A percentile compares a stretch with the other conserved stretches of the same genome.
Evolutionary conservation across 75 land plant species (phyloP).

Genomic region (Selaginella tamariscina): DNA sequence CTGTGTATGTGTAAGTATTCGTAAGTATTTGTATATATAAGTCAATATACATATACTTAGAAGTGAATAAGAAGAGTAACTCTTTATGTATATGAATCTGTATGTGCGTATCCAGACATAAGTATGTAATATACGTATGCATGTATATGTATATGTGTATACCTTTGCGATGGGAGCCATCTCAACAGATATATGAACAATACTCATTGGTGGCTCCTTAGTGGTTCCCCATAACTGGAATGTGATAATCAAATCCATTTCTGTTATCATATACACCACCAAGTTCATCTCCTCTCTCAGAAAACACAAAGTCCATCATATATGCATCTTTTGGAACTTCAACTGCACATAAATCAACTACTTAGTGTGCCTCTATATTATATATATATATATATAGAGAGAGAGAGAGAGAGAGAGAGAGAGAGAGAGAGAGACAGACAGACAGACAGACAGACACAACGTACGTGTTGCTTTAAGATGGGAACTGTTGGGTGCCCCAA

Average conservation of each 20-base stretch:
- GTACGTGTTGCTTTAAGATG: slow-evolving; percentile 51
- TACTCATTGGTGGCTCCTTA: slow-evolving; percentile 76
- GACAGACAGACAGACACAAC: background rate
- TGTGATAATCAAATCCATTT: slow-evolving; percentile 75
- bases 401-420: background rate
- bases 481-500: slow-evolving; percentile 32
- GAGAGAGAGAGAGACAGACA: background rate
- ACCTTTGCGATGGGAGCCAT: slow-evolving; percentile 99
- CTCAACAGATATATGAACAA: slow-evolving; percentile 77
- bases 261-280: slow-evolving; percentile 79
- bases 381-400: background rate
- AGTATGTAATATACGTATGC: no score
- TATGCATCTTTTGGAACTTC: slow-evolving; percentile 84
- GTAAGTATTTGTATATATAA: no score
- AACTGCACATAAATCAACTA: slow-evolving; percentile 36
- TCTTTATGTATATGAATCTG: no score
- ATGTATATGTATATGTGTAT: background rate
- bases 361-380: background rate
- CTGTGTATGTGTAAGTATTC: no score
- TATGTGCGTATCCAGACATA: no score
- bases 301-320: slow-evolving; percentile 91
- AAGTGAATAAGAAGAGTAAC: no score
- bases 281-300: slow-evolving; percentile 49
- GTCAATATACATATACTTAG: no score
- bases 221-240: slow-evolving; percentile 71